Conservation (phyloP, 331 rosid genomes). For the Erythrophleum ivorense region DNA sequence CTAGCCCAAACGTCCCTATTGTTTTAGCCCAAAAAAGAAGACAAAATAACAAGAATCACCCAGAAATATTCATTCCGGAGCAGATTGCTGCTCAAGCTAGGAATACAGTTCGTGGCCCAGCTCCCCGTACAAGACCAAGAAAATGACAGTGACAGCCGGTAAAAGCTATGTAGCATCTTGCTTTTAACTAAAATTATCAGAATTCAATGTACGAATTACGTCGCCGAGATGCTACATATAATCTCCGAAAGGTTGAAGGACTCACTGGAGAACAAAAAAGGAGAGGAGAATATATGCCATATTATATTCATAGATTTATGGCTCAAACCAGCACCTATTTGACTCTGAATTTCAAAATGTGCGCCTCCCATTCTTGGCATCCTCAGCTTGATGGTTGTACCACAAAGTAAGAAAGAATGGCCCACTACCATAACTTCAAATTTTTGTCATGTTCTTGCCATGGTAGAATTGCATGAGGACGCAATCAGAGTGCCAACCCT, state of each 20-base stretch:
- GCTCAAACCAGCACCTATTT: slow-evolving; percentile 15
- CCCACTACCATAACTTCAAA: slow-evolving; percentile 19
- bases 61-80: too few relatives aligned
- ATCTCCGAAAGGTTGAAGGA: background rate
- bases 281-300: background rate
- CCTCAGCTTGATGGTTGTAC: slow-evolving; percentile 34
- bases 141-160: background rate
- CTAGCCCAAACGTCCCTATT: too few relatives aligned
- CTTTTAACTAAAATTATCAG: background rate
- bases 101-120: background rate
- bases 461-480: slow-evolving; percentile 55
- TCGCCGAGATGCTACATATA: background rate
- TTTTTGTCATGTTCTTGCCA: slow-evolving; percentile 51
- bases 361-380: slow-evolving; percentile 27
- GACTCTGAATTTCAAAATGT: slow-evolving; percentile 29
- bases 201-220: background rate
- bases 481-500: slow-evolving; percentile 94
- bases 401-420: slow-evolving; percentile 36
- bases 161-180: background rate
- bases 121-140: too few relatives aligned
- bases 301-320: slow-evolving; percentile 44
- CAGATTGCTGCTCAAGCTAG: background rate
- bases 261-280: background rate
- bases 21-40: too few relatives aligned
- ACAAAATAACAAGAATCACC: too few relatives aligned